Base-by-base conservation (phyloP, 176 grass and related monocot species). In the Cenchrus purpureus region DNA sequence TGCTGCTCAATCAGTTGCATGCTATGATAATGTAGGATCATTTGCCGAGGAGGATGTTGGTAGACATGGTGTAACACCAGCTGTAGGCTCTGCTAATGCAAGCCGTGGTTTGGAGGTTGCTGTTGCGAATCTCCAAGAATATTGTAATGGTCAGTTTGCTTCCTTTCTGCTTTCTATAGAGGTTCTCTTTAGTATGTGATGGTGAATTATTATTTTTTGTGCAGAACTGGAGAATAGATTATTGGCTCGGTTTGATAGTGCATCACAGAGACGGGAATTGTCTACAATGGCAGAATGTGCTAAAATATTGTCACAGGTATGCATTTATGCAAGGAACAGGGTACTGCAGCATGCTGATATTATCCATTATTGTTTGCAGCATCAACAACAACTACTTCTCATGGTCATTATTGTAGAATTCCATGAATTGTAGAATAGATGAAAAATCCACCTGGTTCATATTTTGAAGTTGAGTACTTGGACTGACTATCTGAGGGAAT, bases 221-320 rank as follows among this genome's bases (percentile, higher is more conserved):
- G 79, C 82, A 98, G 97, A 98, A 85, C 84, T 98, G 91, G 97
- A 98, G 81, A 98, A 98, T 82, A 92, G 97, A 96, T 86, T 98
- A 79, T 83, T 98, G 54, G 75, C 93, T 94, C 91, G 90, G 62
- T 98, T 98, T 92, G 97, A 98, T 86, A 17, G 93, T 60, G 93
- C 97, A 86, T 98, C 97, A 76, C 97, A 96, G 85, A 94, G 81
- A 77, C 85, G 84, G 60, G 97, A 98, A 72, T 90, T 95, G 65
- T 98, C 97, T 94, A 95, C 83, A 61, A 98, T 98, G 97, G 93
- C 90, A 45, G 93, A 98, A 85, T 98, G 97, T 89, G 97, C 97
- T 74, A 98, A 98, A 86, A 98, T 98, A 84, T 86, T 98, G 87
- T 93, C 93, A 59, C 93, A 98, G 97, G 97, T 98, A 53, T 64